Conservation (phyloP, 192 early-diverging fungal genomes). For the Kappamyces sp. region DNA sequence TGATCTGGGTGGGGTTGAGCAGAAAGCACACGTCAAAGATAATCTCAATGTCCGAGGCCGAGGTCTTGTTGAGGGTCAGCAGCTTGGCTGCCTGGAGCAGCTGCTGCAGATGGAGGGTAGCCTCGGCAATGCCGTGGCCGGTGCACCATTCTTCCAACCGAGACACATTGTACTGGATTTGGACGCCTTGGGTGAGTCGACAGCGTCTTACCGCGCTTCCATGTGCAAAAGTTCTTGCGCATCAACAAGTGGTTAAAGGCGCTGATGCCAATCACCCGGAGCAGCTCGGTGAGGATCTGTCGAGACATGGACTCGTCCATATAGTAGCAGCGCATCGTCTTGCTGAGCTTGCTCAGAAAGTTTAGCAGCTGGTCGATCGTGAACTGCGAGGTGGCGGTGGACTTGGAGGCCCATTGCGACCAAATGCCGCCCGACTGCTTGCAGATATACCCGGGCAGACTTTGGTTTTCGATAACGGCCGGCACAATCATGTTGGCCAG, state of each 20-base stretch:
- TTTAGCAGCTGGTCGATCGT: conserved; percentile 94
- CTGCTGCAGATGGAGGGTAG: conserved; percentile 82
- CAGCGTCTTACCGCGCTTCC: conserved; percentile 80
- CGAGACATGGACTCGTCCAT: conserved; percentile 85
- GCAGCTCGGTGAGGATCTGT: conserved; percentile 91
- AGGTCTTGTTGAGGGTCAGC: conserved; percentile 88
- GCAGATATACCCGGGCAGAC: conserved; percentile 85
- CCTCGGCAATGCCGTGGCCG: conserved; percentile 84
- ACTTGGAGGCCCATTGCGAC: conserved; percentile 73
- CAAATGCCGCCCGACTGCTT: conserved; percentile 88
- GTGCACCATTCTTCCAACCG: conserved; percentile 99
- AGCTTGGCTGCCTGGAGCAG: conserved; percentile 96
- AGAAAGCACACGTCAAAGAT: conserved; percentile 99
- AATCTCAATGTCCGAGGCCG: conserved; percentile 86
- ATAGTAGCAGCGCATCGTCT: conserved; percentile 96
- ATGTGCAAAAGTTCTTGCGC: conserved; percentile 97
- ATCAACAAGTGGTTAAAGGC: conserved; percentile 98
- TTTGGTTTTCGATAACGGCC: conserved; percentile 93
- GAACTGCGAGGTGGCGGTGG: conserved; percentile 67
- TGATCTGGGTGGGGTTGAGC: conserved; percentile 93
- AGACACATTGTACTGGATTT: conserved; percentile 98
- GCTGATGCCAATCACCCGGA: conserved; percentile 90
- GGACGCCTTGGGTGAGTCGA: conserved; percentile 60
- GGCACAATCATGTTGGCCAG: conserved; percentile 92
- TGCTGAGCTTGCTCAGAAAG: conserved; percentile 90